Percentiles rank a stretch among this genome's conserved stretches.
Evolutionary conservation across 23 red algal genomes (phyloP).

Genomic region (Chondrus crispus): DNA sequence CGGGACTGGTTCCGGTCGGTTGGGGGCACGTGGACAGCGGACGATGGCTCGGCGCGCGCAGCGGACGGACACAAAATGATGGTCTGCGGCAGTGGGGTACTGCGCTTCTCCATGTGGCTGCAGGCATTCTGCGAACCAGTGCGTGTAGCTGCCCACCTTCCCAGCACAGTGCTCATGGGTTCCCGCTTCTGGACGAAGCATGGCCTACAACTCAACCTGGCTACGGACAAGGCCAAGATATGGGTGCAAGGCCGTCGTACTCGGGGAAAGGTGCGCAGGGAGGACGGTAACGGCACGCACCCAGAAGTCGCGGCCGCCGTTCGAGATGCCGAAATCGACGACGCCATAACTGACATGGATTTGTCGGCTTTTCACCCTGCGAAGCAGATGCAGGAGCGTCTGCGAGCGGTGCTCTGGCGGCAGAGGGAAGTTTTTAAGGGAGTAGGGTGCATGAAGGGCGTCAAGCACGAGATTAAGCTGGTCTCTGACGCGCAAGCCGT

Average conservation of each 20-base stretch:
- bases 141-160: background rate
- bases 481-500: background rate
- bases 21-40: background rate
- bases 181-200: background rate
- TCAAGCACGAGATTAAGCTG: background rate
- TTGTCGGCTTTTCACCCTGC: background rate
- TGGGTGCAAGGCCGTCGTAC: background rate
- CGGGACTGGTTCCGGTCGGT: background rate
- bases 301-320: background rate
- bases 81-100: background rate
- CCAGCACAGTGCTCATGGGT: background rate
- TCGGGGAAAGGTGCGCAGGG: background rate
- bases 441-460: background rate
- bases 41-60: background rate
- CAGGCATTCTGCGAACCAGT: background rate
- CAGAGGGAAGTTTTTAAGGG: background rate
- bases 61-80: background rate
- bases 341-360: background rate
- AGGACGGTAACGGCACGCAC: background rate
- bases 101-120: background rate
- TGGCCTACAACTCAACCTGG: background rate
- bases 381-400: background rate
- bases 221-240: background rate
- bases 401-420: background rate
- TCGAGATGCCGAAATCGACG: background rate